Conservation (phyloP, 1,139 yeast genomes). For the Meyerozyma smithsonii region DNA sequence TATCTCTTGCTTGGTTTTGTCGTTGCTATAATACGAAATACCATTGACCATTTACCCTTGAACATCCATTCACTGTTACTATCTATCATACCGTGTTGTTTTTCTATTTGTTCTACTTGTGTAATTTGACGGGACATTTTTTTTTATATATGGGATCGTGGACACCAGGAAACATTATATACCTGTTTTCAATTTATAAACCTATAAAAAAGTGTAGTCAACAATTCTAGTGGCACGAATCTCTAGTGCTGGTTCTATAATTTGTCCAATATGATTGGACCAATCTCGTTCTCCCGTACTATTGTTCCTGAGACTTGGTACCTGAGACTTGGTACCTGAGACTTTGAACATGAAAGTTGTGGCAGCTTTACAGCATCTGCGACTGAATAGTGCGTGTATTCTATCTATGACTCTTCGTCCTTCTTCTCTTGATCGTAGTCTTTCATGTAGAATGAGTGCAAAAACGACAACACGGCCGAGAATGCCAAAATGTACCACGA, state of each 20-base stretch:
- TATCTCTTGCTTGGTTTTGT: slow-evolving; percentile 2
- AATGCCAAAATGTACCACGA: slow-evolving; percentile 47
- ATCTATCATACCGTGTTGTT: slow-evolving; percentile 1
- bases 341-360: no score
- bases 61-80: not conserved
- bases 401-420: not conserved
- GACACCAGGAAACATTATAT: slow-evolving; percentile 2
- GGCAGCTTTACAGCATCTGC: no score
- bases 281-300: no score
- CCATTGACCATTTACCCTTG: slow-evolving; percentile 1
- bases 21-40: slow-evolving; percentile 2
- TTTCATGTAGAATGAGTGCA: slow-evolving; percentile 29
- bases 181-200: not conserved
- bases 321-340: no score
- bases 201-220: not conserved
- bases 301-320: no score
- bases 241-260: no score
- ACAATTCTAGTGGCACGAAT: no score
- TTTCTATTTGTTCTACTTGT: slow-evolving; percentile 1
- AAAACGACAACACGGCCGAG: slow-evolving; percentile 27
- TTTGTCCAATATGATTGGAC: no score
- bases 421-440: slow-evolving; percentile 24
- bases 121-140: slow-evolving; percentile 1
- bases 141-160: slow-evolving; percentile 1
- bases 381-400: no score